Conservation (phyloP, 2,329 filamentous ascomycete genomes). For the Fonsecaea multimorphosa region DNA sequence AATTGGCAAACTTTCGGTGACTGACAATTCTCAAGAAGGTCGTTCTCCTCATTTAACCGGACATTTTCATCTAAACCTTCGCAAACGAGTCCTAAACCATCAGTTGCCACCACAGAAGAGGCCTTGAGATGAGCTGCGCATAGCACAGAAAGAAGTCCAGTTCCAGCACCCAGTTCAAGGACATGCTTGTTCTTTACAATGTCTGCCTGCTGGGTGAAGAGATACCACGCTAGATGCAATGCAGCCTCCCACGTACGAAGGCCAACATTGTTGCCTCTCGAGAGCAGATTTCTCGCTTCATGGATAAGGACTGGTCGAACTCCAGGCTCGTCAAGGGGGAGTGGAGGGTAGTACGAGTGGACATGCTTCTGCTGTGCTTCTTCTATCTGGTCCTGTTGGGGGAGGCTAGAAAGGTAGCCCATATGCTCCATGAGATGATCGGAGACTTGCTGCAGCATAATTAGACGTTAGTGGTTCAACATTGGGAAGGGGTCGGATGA, state of each 20-base stretch:
- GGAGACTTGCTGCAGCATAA: conserved; percentile 71
- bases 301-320: conserved; percentile 36
- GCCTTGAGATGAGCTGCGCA: conserved; percentile 65
- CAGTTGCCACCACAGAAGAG: conserved; percentile 63
- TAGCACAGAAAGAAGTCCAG: conserved; percentile 69
- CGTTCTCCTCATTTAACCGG: conserved; percentile 42
- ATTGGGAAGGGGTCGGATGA: not conserved
- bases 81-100: conserved; percentile 60
- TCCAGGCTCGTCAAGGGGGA: conserved; percentile 26
- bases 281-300: conserved; percentile 38
- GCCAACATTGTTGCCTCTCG: conserved; percentile 62
- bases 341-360: conserved; percentile 36
- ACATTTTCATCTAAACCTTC: conserved; percentile 49
- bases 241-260: conserved; percentile 74
- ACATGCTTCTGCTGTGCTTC: conserved; percentile 64
- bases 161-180: conserved; percentile 71
- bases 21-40: conserved; percentile 10
- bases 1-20: conserved; percentile 29
- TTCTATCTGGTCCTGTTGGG: conserved; percentile 67
- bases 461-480: conserved; percentile 29
- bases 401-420: conserved; percentile 67
- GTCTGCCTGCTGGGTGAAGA: conserved; percentile 55
- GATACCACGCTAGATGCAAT: conserved; percentile 66
- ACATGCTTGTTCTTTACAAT: conserved; percentile 61
- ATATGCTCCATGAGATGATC: conserved; percentile 77